Evolutionary conservation across 805 yeast species (phyloP).

Genomic region (Kodamaea hsintzibuensis): DNA sequence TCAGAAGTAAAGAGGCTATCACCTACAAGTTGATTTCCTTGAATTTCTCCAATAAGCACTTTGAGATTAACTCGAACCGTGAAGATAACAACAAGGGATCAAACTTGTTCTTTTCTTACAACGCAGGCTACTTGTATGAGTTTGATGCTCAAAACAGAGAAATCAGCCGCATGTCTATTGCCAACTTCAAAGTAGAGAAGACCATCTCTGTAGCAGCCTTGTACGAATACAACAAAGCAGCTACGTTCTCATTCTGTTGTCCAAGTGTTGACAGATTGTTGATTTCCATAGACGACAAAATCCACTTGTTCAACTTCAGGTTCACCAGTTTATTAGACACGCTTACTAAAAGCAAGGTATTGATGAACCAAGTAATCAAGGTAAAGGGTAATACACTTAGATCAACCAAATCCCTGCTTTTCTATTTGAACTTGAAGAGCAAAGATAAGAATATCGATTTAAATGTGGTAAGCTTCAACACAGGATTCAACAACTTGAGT

Average conservation of each 20-base stretch:
- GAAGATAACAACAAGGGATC: slow-evolving; percentile 4
- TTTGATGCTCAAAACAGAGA: slow-evolving; percentile 17
- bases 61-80: slow-evolving; percentile 22
- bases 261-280: slow-evolving; percentile 50
- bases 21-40: slow-evolving; percentile 27
- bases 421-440: slow-evolving; percentile 40
- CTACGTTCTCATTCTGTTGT: slow-evolving; percentile 32
- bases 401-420: slow-evolving; percentile 41
- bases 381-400: slow-evolving; percentile 47
- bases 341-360: slow-evolving; percentile 28
- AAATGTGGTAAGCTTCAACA: slow-evolving; percentile 50
- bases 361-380: slow-evolving; percentile 27
- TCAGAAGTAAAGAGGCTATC: slow-evolving; percentile 12
- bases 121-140: slow-evolving; percentile 27
- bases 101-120: slow-evolving; percentile 21
- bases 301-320: slow-evolving; percentile 47
- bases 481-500: slow-evolving; percentile 66
- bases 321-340: slow-evolving; percentile 41
- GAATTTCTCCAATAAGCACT: slow-evolving; percentile 15
- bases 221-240: slow-evolving; percentile 10
- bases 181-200: slow-evolving; percentile 22
- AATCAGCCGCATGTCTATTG: slow-evolving; percentile 24
- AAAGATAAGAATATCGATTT: slow-evolving; percentile 46
- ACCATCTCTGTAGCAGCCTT: slow-evolving; percentile 22
- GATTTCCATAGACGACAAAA: slow-evolving; percentile 38